Base-by-base conservation (phyloP, 139 green algal species). In the Closterium sp. region DNA sequence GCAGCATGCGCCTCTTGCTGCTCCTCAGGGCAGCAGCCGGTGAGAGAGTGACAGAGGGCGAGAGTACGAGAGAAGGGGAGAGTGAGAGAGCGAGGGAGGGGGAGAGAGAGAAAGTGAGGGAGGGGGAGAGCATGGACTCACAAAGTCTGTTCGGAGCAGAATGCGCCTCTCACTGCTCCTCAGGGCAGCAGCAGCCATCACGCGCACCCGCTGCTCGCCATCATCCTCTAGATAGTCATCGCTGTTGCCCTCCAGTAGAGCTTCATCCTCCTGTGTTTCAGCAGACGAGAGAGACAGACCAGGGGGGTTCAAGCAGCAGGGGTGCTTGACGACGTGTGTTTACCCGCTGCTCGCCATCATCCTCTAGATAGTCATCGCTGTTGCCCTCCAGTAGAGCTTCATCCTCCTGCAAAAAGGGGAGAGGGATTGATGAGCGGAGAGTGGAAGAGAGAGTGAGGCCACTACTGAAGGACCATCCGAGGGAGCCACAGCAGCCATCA, bases 1-100 rank as follows among this genome's bases (percentile, higher is more conserved):
- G 90, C 73, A 92, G 62, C 10, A 92, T 90, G 10, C 62, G 29
- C 73, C 70, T n/a, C 62, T 92, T 79, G 31, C 90, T 92, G 34
- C 9, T 27, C 13, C 90, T 4, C 3, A 92, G 70, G 2, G 90
- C 70, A n/a, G 70, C 90, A 79, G 90, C 90, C 9, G 90, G 29
- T 4, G 45, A 86, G 11, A 5, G 9, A 6, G 24, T 9, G 24
- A 27, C 7, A 4, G 38, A 28, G 28, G 9, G 28, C 7, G 22
- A 5, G 85, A n/a, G n/a, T n/a, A n/a, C n/a, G n/a, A n/a, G n/a
- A n/a, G n/a, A n/a, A n/a, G n/a, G n/a, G n/a, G n/a, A n/a, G n/a
- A n/a, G n/a, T n/a, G n/a, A 89, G 38, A 90, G 38, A 9, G 4
- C 88, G 6, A 28, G 27, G 13, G 87, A 9, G 24, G n/a, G n/a